Percentiles rank a stretch among this genome's conserved stretches.
Evolutionary conservation across 306 rosid species (phyloP).

Genomic region (Geum urbanum): DNA sequence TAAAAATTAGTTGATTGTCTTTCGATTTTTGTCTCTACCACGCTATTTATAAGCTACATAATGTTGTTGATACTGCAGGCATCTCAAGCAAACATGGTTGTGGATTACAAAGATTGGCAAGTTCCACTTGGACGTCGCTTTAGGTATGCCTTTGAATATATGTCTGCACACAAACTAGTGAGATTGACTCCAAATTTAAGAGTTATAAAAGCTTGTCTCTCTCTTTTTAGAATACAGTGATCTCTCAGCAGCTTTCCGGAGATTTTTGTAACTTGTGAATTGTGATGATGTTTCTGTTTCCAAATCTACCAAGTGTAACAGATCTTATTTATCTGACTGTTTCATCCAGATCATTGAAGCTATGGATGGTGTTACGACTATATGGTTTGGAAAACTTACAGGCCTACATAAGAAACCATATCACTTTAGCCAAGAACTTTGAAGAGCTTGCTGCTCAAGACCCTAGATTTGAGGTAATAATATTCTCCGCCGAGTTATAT

Average conservation of each 20-base stretch:
- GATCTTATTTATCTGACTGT: conserved; percentile 13
- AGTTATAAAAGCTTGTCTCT: neutral
- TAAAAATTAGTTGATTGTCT: too few species aligned
- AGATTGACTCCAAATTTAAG: neutral
- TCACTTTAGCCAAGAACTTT: conserved; percentile 65
- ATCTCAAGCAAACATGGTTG: conserved; percentile 62
- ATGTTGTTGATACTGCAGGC: conserved; percentile 52
- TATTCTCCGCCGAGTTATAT: neutral
- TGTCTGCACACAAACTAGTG: neutral
- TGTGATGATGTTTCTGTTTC: neutral
- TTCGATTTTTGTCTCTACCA: neutral
- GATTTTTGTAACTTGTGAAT: conserved; percentile 8
- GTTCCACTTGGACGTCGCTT: conserved; percentile 97
- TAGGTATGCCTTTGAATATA: conserved; percentile 48
- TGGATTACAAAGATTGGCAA: conserved; percentile 98
- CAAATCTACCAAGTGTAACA: neutral
- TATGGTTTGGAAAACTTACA: conserved; percentile 80
- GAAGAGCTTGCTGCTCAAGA: conserved; percentile 65
- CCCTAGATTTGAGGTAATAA: conserved; percentile 69
- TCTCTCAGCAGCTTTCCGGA: neutral
- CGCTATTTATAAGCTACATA: neutral
- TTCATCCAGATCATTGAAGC: conserved; percentile 66
- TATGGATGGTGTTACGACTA: conserved; percentile 89
- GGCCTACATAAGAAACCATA: conserved; percentile 63
- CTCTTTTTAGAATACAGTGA: neutral